These are phyloP conservation scores for Gyromitra esculenta DNA, from an alignment of 2,329 filamentous ascomycete genomes.

Conservation along the genomic window DNA sequence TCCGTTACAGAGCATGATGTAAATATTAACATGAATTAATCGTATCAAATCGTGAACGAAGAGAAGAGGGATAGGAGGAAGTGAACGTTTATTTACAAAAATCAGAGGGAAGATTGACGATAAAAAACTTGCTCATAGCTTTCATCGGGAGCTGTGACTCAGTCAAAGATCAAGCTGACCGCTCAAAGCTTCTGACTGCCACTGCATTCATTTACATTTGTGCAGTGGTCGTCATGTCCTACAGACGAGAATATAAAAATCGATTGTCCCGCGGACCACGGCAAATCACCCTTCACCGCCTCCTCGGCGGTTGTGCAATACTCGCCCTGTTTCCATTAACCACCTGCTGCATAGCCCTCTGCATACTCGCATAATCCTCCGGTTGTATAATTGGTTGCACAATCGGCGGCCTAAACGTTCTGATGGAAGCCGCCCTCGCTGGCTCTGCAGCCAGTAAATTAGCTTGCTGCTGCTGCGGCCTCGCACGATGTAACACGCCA, in stretches of 20 bases:
- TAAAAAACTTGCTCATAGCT: background rate
- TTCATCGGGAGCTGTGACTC: background rate
- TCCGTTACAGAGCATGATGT: background rate
- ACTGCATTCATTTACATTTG: background rate
- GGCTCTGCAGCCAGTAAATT: slow-evolving; percentile 22
- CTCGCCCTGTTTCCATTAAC: slow-evolving; percentile 25
- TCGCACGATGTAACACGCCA: slow-evolving; percentile 30
- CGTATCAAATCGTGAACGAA: slow-evolving; percentile 14
- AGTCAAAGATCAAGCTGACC: background rate
- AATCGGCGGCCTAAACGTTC: slow-evolving; percentile 28
- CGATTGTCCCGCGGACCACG: too few relatives aligned
- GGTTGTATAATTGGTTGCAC: slow-evolving; percentile 19
- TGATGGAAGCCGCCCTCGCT: slow-evolving; percentile 14
- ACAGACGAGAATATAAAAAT: slow-evolving; percentile 11
- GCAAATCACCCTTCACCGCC: slow-evolving; percentile 6
- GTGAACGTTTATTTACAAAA: slow-evolving; percentile 7
- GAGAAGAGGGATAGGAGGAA: background rate
- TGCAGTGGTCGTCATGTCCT: background rate
- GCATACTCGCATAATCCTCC: slow-evolving; percentile 22
- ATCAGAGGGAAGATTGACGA: background rate
- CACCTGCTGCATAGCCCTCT: slow-evolving; percentile 17
- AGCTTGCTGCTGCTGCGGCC: slow-evolving; percentile 29
- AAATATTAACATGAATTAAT: slow-evolving; percentile 47
- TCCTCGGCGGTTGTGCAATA: slow-evolving; percentile 25
- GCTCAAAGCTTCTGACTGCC: background rate